Evolutionary conservation across 129 eudicot genomes (phyloP), one percentile per base, ranked within the genome.

Genomic region (Centella asiatica): DNA sequence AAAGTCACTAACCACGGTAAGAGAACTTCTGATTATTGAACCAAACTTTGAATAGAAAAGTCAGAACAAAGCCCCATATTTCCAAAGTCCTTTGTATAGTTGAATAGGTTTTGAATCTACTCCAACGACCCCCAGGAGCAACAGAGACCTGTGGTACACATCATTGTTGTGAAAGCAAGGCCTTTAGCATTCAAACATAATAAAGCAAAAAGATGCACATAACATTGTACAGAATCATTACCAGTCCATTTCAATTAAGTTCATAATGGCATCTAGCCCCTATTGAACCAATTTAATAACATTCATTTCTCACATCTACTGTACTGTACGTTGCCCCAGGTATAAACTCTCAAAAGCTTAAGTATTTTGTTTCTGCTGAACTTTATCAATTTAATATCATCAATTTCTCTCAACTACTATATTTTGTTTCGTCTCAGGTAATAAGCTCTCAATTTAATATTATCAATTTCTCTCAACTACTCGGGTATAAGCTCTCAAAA

Each of bases 121-220:
- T 92, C 99, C 99, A 92, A 22, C 96, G 78, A 29, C 99, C 99
- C 66, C 96, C 99, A 64, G 99, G 99, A 29, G 95, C 77, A 75
- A 92, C 99, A 52, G 99, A 92, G 28, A 92, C 99, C 99, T 92
- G 79, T 62, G 56, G 48, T 34, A 69, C 24, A 29, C 31, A 34
- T 4, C 4, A 0, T 48, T 45, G 3, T 32, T 13, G 8, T 25
- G 26, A 50, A 32, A 20, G 19, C 51, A 44, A 20, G 62, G 25
- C 34, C 0, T 23, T 34, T 46, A 20, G 59, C 28, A 26, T 44
- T 17, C 40, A 25, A 44, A 52, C n/a, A 20, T 52, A 56, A 44
- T 28, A 60, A n/a, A 40, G 40, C 39, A 36, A 27, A 33, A 22
- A 42, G 46, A 52, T 15, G 15, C 47, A 20, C 17, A 36, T 10